phyloP scores from a whole-genome alignment of 2,329 filamentous ascomycete genomes.

The Neonectria hederae region DNA sequence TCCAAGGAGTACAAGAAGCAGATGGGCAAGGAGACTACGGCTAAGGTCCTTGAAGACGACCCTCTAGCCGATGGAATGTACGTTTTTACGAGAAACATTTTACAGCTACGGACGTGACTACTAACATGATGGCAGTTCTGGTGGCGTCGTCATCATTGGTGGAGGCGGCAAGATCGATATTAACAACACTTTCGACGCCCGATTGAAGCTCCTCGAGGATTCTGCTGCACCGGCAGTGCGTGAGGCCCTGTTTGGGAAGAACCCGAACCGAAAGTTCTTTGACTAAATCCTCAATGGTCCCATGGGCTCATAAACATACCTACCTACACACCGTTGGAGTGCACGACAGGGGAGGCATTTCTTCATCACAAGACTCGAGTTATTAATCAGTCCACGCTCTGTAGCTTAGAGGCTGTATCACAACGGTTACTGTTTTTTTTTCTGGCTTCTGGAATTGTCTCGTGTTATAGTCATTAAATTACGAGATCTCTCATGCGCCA shows the following conservation, averaged over 20 bases:
- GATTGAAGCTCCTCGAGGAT: constrained; percentile 84
- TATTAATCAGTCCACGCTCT: constrained; percentile 41
- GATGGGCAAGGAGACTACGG: constrained; percentile 73
- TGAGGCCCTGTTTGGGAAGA: constrained; percentile 89
- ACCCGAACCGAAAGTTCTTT: constrained; percentile 94
- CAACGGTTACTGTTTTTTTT: constrained; percentile 40
- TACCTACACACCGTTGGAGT: constrained; percentile 30
- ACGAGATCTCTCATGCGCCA: constrained; percentile 28
- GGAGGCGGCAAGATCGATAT: constrained; percentile 94
- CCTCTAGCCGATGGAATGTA: constrained; percentile 84
- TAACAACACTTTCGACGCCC: constrained; percentile 97
- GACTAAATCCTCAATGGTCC: constrained; percentile 66
- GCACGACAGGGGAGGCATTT: constrained; percentile 33
- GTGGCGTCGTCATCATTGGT: constrained; percentile 83
- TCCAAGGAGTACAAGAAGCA: constrained; percentile 85
- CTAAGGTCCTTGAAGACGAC: constrained; percentile 80
- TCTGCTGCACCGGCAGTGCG: constrained; percentile 86
- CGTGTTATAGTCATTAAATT: constrained; percentile 40
- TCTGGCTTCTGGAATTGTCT: constrained; percentile 37
- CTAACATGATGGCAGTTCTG: constrained; percentile 68
- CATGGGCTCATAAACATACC: constrained; percentile 24
- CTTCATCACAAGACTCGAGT: constrained; percentile 37
- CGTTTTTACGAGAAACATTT: constrained; percentile 52
- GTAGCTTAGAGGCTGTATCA: constrained; percentile 50
- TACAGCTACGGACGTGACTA: not conserved